Base-by-base conservation (phyloP, 2,329 filamentous ascomycete species). In the Talaromyces sp. region DNA sequence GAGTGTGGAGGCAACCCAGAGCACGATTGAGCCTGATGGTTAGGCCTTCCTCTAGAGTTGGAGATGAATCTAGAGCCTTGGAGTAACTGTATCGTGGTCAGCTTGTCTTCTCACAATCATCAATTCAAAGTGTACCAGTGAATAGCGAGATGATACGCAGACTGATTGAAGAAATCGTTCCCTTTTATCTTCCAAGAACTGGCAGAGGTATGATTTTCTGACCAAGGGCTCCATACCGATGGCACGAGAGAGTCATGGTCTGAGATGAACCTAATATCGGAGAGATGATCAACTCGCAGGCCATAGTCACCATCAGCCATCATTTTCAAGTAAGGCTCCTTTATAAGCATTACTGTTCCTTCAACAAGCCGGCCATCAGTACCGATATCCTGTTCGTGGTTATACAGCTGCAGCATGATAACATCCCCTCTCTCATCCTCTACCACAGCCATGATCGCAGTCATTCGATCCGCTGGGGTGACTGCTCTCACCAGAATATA, bases 291-390 rank as follows among this genome's bases (percentile, higher is more conserved):
- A 7, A 84, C 79, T 6, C 81, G 75, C 26, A 86, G 35, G 0
- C 70, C 73, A 66, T 80, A 81, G 0, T 69, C 54, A 2, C 77
- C 77, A 29, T 78, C 68, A 0, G 66, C 68, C 26, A 72, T 71
- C 0, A 66, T 31, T 63, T 80, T 82, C 64, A 84, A 76, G 64
- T 78, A 85, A 0, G 82, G 82, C 60, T 85, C 82, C 62, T 84
- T 86, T 29, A 86, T 57, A 29, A 84, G 65, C 11, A 77, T 72
- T 0, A 78, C 65, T 13, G 68, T 70, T 1, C 71, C 70, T 5
- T 69, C 58, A 0, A 65, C 61, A 3, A 84, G 56, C 0, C 77
- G 65, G 6, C 78, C 67, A 4, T 73, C 63, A 0, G 67, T 67
- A 3, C 74, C 64, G 0, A 76, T 68, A 1, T 72, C 60, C 1